phyloP scores from a whole-genome alignment of 2,329 filamentous ascomycete species.

The Exophiala oligosperma region DNA sequence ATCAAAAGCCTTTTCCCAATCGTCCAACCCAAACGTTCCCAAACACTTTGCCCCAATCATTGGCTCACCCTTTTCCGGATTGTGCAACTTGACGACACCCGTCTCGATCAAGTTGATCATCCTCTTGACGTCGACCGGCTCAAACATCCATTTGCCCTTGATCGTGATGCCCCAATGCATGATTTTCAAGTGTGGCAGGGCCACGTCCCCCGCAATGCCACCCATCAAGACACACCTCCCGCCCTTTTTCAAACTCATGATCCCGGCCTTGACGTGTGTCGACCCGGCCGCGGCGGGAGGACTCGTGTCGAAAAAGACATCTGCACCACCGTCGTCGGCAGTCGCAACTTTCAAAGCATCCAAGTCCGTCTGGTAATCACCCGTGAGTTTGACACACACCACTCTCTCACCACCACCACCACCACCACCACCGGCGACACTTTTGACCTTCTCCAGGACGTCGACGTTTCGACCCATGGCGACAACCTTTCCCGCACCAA shows the following conservation, averaged over 20 bases:
- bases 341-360: slow-evolving; percentile 32
- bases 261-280: slow-evolving; percentile 40
- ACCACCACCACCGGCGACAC: background rate
- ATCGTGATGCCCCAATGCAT: slow-evolving; percentile 25
- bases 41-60: background rate
- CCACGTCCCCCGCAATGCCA: slow-evolving; percentile 22
- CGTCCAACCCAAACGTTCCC: slow-evolving; percentile 13
- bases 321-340: slow-evolving; percentile 36
- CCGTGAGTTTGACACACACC: slow-evolving; percentile 43
- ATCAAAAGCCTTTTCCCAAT: slow-evolving; percentile 19
- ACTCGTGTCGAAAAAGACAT: slow-evolving; percentile 52
- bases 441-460: slow-evolving; percentile 9
- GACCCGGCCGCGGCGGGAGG: slow-evolving; percentile 41
- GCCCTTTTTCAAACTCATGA: slow-evolving; percentile 32
- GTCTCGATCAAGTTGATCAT: slow-evolving; percentile 27
- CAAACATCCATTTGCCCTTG: slow-evolving; percentile 32
- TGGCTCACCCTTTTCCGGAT: slow-evolving; percentile 1
- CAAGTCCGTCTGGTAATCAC: slow-evolving; percentile 41
- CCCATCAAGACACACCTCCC: slow-evolving; percentile 29
- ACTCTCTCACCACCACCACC: slow-evolving; percentile 29
- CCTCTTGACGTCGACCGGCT: slow-evolving; percentile 20
- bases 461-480: slow-evolving; percentile 47
- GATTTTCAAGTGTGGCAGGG: slow-evolving; percentile 19
- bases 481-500: slow-evolving; percentile 51
- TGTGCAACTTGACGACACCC: slow-evolving; percentile 22